Percentiles rank a stretch among this genome's conserved stretches.
Evolutionary conservation across 352 stramenopile genomes (phyloP).

Genomic region (Globisporangium orthogonon): DNA sequence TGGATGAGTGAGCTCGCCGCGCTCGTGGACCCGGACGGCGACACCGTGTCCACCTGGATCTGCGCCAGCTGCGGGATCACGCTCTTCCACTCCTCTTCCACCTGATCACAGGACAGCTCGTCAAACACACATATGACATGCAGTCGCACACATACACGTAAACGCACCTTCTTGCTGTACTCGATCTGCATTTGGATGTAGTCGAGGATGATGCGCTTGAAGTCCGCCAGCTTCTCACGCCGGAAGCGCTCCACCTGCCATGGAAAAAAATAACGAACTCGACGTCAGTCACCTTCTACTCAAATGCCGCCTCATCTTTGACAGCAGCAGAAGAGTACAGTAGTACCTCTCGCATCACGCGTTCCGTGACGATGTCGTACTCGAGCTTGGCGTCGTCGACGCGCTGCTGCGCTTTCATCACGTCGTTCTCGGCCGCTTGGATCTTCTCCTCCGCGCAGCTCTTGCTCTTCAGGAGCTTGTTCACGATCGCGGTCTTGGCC

Average conservation of each 20-base stretch:
- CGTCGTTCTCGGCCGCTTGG: constrained; percentile 80
- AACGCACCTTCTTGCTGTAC: constrained; percentile 90
- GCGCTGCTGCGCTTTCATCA: constrained; percentile 74
- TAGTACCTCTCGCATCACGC: constrained; percentile 87
- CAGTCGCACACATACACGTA: not conserved
- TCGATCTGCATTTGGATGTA: constrained; percentile 97
- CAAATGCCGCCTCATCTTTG: too few relatives aligned
- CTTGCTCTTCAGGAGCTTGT: constrained; percentile 61
- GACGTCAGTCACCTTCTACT: not conserved
- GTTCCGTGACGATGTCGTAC: constrained; percentile 92
- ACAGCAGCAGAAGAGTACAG: not conserved
- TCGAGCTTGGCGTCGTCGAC: constrained; percentile 89
- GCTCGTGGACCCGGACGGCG: constrained; percentile 29
- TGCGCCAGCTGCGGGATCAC: constrained; percentile 66
- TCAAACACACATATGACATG: not conserved
- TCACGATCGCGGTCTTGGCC: constrained; percentile 51
- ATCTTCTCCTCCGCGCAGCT: constrained; percentile 80
- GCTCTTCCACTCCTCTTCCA: constrained; percentile 73
- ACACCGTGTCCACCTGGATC: constrained; percentile 63
- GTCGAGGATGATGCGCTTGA: constrained; percentile 94
- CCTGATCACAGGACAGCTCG: constrained; percentile 12
- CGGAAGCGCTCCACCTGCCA: constrained; percentile 93
- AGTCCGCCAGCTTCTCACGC: constrained; percentile 92
- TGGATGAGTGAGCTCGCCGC: constrained; percentile 52
- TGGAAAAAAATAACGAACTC: not conserved